Evolutionary conservation across 2,329 filamentous ascomycete species (phyloP).

Genomic region (Colletotrichum caudatum): DNA sequence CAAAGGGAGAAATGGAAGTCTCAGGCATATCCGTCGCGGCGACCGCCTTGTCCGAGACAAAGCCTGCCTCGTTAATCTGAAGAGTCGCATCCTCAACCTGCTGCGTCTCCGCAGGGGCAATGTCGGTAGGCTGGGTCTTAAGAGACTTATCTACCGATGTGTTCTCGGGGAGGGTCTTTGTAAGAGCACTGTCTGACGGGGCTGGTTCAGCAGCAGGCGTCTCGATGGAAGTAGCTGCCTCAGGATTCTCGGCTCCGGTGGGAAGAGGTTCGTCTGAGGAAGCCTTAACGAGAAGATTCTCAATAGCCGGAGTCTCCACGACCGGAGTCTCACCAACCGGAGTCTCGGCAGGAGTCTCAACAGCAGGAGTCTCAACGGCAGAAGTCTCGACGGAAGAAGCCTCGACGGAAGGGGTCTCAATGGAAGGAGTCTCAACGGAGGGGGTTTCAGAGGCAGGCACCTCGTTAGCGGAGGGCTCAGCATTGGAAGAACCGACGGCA

Average conservation of each 20-base stretch:
- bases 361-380: background rate
- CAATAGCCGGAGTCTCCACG: background rate
- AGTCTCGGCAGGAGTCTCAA: slow-evolving; percentile 4
- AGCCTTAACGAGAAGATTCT: slow-evolving; percentile 10
- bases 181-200: too few species aligned
- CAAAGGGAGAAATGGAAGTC: slow-evolving; percentile 19
- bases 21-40: slow-evolving; percentile 3
- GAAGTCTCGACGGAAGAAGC: slow-evolving; percentile 8
- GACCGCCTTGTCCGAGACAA: background rate
- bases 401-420: background rate
- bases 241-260: background rate
- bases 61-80: background rate
- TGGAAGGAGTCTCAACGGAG: background rate
- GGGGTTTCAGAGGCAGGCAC: background rate
- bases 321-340: slow-evolving; percentile 6
- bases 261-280: background rate
- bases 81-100: slow-evolving; percentile 7
- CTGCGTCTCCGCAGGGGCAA: background rate
- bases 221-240: background rate
- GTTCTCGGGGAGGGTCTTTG: background rate
- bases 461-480: background rate
- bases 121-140: background rate
- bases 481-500: background rate
- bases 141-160: background rate
- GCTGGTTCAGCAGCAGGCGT: background rate